Percentiles rank a stretch among this genome's conserved stretches.
Evolutionary conservation across 495 filamentous ascomycete genomes (phyloP).

Genomic region (Geoglossum glabrum): DNA sequence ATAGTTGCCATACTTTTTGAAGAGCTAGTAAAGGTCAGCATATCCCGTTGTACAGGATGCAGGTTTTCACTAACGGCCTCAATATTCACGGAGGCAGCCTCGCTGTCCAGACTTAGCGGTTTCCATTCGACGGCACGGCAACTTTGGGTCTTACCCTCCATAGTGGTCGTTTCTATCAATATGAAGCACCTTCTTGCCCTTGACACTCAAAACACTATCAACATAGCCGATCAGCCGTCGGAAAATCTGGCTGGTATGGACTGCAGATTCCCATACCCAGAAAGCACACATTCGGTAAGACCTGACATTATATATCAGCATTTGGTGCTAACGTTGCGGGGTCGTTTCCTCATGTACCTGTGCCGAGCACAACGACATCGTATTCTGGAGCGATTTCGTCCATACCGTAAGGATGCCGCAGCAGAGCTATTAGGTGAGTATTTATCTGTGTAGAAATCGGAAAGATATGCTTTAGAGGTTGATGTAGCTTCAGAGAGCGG

Average conservation of each 20-base stretch:
- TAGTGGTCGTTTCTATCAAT: conserved; percentile 99
- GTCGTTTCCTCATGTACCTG: conserved; percentile 44
- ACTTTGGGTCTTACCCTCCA: conserved; percentile 49
- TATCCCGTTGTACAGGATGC: conserved; percentile 6
- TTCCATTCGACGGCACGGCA: neutral
- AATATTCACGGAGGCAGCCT: conserved; percentile 86
- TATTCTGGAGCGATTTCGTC: conserved; percentile 94
- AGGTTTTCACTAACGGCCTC: conserved; percentile 43
- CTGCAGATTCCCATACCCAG: conserved; percentile 41
- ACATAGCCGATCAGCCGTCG: neutral
- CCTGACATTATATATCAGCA: conserved; percentile 28
- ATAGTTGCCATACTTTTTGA: conserved; percentile 85
- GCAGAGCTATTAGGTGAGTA: neutral
- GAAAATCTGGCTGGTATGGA: neutral
- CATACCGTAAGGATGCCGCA: conserved; percentile 29
- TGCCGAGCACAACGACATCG: conserved; percentile 95
- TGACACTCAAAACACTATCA: conserved; percentile 78
- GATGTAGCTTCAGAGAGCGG: neutral
- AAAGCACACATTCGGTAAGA: conserved; percentile 95
- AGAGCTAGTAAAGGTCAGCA: conserved; percentile 36
- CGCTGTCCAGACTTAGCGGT: conserved; percentile 28
- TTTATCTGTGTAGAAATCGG: neutral
- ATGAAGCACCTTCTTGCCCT: conserved; percentile 96
- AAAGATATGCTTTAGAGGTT: neutral
- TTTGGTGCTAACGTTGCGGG: conserved; percentile 20